These are phyloP conservation scores for Conticribra weissflogii DNA, from an alignment of 108 stramenopile species.

Conservation along the genomic window DNA sequence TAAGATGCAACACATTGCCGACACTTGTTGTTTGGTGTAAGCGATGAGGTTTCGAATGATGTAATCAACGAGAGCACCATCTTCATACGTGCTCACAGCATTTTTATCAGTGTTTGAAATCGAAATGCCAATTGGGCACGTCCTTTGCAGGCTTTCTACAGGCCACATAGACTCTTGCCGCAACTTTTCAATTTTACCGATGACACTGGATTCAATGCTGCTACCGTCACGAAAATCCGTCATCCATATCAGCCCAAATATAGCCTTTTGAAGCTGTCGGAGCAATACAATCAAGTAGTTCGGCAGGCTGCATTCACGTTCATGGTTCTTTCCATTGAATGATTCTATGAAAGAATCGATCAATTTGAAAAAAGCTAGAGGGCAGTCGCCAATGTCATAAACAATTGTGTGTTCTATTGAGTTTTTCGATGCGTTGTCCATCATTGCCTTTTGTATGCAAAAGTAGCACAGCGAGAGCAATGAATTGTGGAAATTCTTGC, in stretches of 20 bases:
- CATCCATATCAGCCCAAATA: slow-evolving; percentile 19
- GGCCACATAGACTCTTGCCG: slow-evolving; percentile 2
- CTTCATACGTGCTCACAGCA: background rate
- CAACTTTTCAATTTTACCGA: slow-evolving; percentile 10
- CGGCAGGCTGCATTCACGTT: background rate
- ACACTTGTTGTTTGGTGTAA: background rate
- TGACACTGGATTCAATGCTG: slow-evolving; percentile 7
- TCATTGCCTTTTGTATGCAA: slow-evolving; percentile 8
- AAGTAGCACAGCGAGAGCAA: slow-evolving; percentile 16
- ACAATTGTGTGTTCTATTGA: background rate
- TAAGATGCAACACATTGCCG: background rate
- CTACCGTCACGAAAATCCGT: background rate
- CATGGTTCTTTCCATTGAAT: background rate
- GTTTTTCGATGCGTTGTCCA: too few species aligned
- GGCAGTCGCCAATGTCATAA: slow-evolving; percentile 18
- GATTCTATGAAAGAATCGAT: slow-evolving; percentile 8
- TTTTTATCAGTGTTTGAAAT: background rate
- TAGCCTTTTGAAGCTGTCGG: slow-evolving; percentile 11
- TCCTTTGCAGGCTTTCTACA: background rate
- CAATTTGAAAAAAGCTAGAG: slow-evolving; percentile 9
- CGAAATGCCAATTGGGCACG: background rate
- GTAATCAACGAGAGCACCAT: slow-evolving; percentile 7
- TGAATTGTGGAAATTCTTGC: slow-evolving; percentile 6
- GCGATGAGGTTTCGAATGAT: slow-evolving; percentile 14
- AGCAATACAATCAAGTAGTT: slow-evolving; percentile 1